These are phyloP conservation scores for Rhodosorus marinus DNA, from an alignment of 23 red algal species.

Conservation along the genomic window DNA sequence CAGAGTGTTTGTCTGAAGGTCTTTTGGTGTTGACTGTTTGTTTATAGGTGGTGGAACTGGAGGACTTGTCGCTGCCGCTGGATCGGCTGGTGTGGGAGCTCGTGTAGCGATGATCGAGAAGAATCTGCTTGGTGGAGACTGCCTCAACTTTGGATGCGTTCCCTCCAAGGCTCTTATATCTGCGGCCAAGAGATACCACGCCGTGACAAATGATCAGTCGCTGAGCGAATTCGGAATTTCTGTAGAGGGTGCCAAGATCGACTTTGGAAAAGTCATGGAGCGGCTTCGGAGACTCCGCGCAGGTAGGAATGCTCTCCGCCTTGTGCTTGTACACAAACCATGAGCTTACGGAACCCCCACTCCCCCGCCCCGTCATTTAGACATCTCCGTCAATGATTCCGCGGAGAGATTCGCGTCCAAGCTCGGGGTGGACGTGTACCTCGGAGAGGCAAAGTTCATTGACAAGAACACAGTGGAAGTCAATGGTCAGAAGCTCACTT, in stretches of 20 bases:
- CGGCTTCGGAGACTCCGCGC: constrained; percentile 40
- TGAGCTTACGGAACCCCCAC: no score
- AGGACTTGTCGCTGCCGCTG: constrained; percentile 26
- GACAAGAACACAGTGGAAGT: constrained; percentile 8
- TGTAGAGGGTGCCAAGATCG: no score
- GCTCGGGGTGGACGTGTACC: constrained; percentile 56
- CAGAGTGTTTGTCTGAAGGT: no score
- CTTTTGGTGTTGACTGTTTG: no score
- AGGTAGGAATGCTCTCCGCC: no score
- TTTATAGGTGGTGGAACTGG: constrained; percentile 53
- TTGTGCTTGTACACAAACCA: no score
- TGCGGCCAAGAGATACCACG: constrained; percentile 30
- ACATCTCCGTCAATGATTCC: no score
- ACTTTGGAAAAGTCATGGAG: constrained; percentile 49
- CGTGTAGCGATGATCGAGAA: constrained; percentile 75
- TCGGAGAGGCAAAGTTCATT: constrained; percentile 40
- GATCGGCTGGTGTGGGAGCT: constrained; percentile 41
- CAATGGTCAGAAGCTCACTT: constrained; percentile 26
- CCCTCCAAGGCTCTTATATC: constrained; percentile 71
- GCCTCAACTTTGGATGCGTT: constrained; percentile 91
- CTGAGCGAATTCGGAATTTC: no score
- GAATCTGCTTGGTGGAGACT: constrained; percentile 58
- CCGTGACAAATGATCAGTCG: no score
- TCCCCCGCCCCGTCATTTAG: no score
- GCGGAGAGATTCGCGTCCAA: constrained; percentile 24